Percentiles rank a stretch among this genome's conserved stretches.
These are phyloP conservation scores for Naganishia randhawae DNA, from an alignment of 768 basidiomycete species.

Conservation along the genomic window DNA sequence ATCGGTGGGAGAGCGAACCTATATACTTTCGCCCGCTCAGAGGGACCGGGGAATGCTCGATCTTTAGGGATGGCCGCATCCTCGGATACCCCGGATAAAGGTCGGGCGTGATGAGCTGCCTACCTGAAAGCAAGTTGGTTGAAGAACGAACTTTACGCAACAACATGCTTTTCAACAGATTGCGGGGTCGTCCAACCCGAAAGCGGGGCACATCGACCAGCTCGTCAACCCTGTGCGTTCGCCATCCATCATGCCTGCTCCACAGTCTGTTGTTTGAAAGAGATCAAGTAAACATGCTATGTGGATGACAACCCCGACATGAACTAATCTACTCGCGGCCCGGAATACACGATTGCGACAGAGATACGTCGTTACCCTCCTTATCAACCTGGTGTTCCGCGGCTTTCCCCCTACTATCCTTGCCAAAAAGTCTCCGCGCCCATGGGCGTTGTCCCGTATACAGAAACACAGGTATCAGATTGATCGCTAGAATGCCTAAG, in stretches of 20 bases:
- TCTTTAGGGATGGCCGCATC: conserved; percentile 1
- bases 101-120: background rate
- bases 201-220: background rate
- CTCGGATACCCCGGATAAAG: background rate
- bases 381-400: background rate
- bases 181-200: background rate
- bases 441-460: background rate
- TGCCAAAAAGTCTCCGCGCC: background rate
- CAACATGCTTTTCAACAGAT: too few species aligned
- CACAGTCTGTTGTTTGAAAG: background rate
- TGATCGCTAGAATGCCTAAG: background rate
- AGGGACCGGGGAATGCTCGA: too few species aligned
- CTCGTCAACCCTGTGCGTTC: too few species aligned
- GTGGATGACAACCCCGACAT: too few species aligned
- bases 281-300: too few species aligned
- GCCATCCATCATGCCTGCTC: too few species aligned
- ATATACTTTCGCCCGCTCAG: background rate
- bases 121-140: background rate
- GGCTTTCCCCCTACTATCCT: background rate
- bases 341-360: too few species aligned
- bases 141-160: too few species aligned
- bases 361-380: background rate
- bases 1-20: too few species aligned
- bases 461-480: background rate
- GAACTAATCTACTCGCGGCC: too few species aligned